These are phyloP conservation scores for Neonectria sp. DNA, from an alignment of 2,329 filamentous ascomycete genomes.

Conservation along the genomic window DNA sequence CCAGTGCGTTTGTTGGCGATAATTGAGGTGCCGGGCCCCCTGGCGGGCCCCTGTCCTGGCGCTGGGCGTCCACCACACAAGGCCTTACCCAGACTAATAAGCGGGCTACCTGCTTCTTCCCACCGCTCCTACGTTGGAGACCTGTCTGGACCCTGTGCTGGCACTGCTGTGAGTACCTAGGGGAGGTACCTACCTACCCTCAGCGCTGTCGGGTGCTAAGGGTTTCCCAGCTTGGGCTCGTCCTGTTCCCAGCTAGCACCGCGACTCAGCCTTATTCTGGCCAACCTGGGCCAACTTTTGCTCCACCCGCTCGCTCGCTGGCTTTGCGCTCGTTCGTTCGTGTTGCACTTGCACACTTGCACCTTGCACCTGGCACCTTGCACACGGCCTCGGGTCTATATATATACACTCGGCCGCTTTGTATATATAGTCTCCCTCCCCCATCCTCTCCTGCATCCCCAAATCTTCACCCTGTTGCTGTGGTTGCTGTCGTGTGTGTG, in stretches of 20 bases:
- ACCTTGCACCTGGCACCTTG: conserved; percentile 1
- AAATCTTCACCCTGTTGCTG: conserved; percentile 36
- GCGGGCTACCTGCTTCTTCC: conserved; percentile 35
- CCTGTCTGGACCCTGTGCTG: not conserved
- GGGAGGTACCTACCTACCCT: no score
- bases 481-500: conserved; percentile 39
- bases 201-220: not conserved
- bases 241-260: conserved; percentile 41
- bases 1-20: conserved; percentile 40
- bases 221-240: conserved; percentile 1
- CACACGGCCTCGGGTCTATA: conserved; percentile 34
- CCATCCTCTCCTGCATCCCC: conserved; percentile 31
- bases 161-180: not conserved
- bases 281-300: conserved; percentile 31
- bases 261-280: conserved; percentile 48
- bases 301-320: conserved; percentile 39
- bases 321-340: conserved; percentile 37
- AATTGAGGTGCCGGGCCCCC: conserved; percentile 39
- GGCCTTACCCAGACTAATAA: conserved; percentile 9
- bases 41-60: conserved; percentile 35
- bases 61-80: conserved; percentile 45
- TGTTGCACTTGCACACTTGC: conserved; percentile 22
- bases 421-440: conserved; percentile 46
- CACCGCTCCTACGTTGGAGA: conserved; percentile 35
- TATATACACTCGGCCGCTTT: conserved; percentile 37